Conservation (phyloP, 2,329 filamentous ascomycete genomes). For the Aspergillus sp. region DNA sequence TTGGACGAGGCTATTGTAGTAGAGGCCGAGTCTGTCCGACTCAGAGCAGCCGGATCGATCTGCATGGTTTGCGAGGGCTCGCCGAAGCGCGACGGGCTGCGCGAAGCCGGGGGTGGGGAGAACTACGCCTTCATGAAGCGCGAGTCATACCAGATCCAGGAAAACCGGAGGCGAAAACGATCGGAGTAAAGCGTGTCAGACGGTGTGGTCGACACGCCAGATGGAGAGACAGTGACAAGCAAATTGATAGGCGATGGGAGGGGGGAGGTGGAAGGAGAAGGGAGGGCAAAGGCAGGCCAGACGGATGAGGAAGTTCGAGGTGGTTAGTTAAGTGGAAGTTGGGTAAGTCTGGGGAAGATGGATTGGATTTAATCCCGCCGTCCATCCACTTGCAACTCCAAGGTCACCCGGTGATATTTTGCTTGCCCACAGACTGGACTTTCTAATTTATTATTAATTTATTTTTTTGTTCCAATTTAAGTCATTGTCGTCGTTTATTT, state of each 20-base stretch:
- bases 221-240: constrained; percentile 6
- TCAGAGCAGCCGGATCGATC: constrained; percentile 49
- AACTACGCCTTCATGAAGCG: constrained; percentile 44
- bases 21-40: constrained; percentile 44
- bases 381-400: too few species aligned
- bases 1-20: constrained; percentile 35
- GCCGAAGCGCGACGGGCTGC: constrained; percentile 40
- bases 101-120: constrained; percentile 40
- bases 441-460: too few species aligned
- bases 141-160: constrained; percentile 20
- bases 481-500: too few species aligned
- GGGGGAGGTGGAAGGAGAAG: constrained; percentile 27
- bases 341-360: background rate
- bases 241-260: constrained; percentile 25
- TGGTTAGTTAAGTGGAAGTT: background rate
- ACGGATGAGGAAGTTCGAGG: background rate
- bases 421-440: too few species aligned
- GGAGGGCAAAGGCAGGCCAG: constrained; percentile 9
- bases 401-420: too few species aligned
- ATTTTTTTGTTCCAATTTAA: too few species aligned
- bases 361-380: background rate
- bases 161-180: constrained; percentile 12
- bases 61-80: constrained; percentile 41
- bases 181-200: background rate
- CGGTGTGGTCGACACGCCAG: constrained; percentile 11